These are phyloP conservation scores for Phlebiopsis gigantea DNA, from an alignment of 768 basidiomycete species.

Conservation along the genomic window DNA sequence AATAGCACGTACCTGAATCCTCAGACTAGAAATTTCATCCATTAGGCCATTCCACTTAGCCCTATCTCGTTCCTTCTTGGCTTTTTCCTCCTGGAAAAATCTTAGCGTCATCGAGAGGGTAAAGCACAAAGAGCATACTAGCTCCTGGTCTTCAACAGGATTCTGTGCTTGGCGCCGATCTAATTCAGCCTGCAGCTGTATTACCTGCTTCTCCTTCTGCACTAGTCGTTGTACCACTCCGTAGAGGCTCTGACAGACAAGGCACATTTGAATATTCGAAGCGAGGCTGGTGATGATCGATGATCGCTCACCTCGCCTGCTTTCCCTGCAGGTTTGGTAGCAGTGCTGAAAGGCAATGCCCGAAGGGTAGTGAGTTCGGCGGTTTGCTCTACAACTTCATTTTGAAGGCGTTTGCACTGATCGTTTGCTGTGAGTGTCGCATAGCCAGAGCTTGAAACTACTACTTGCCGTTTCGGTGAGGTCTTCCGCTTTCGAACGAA, in stretches of 20 bases:
- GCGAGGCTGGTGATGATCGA: too few relatives aligned
- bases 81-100: constrained; percentile 57
- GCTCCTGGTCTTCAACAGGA: constrained; percentile 51
- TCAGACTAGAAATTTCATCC: constrained; percentile 70
- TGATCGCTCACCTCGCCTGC: constrained; percentile 56
- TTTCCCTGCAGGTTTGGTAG: constrained; percentile 41
- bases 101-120: neutral
- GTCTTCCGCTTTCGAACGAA: constrained; percentile 56
- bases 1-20: constrained; percentile 49
- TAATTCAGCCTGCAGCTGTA: constrained; percentile 67
- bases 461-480: constrained; percentile 60
- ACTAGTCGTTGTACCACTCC: constrained; percentile 77
- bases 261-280: constrained; percentile 12
- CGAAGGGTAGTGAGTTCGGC: constrained; percentile 65
- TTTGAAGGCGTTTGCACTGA: constrained; percentile 47
- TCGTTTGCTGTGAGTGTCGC: neutral
- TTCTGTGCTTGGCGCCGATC: constrained; percentile 56
- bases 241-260: constrained; percentile 49
- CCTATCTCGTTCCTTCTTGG: constrained; percentile 70
- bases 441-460: too few relatives aligned
- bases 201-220: constrained; percentile 81
- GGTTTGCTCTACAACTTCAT: constrained; percentile 55
- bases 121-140: constrained; percentile 36
- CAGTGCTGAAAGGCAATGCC: constrained; percentile 33
- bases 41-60: constrained; percentile 65